Evolutionary conservation across 2,329 filamentous ascomycete species (phyloP), one percentile per base, ranked within the genome.

Genomic region (Allantophomopsis cytisporea): DNA sequence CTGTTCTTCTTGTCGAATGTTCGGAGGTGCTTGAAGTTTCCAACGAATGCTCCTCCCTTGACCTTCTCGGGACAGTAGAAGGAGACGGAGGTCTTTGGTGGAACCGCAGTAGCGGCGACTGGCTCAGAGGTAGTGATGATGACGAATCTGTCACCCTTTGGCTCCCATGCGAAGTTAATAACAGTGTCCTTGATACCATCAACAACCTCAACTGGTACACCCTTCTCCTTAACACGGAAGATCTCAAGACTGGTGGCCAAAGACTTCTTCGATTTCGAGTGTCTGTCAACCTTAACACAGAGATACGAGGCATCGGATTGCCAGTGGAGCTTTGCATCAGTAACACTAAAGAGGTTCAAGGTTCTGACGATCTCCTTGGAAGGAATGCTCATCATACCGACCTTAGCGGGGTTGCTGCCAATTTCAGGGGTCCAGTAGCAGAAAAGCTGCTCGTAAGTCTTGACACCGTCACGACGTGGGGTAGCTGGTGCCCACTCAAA

Each of bases 141-240:
- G 48, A 95, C 87, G 60, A 98, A 98, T 31, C 91, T 81, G 60
- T 94, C 88, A 45, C 91, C 91, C 68, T 95, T 95, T 46, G 91
- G 91, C 59, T 98, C 91, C 91, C 91, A 98, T 8, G 91, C 87
- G 58, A 98, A 98, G 70, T 98, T 98, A 66, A 98, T 94, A 51
- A 98, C 91, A 1, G 88, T 94, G 56, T 96, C 91, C 66, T 96
- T 96, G 64, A 98, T 83, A 39, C 82, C 87, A 62, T 98, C 91
- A 38, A 98, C 87, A 41, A 96, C 91, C 62, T 98, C 91, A 40
- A 98, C 89, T 1, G 91, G 91, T 2, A 98, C 91, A 50, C 91
- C 89, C 75, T 98, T 98, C 63, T 98, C 91, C 59, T 77, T 80
- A 51, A 98, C 76, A 44, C 91, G 85, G 81, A 98, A 98, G 57